Evolutionary conservation across 805 yeast genomes (phyloP).

Genomic region (Zygosaccharomyces rouxii): DNA sequence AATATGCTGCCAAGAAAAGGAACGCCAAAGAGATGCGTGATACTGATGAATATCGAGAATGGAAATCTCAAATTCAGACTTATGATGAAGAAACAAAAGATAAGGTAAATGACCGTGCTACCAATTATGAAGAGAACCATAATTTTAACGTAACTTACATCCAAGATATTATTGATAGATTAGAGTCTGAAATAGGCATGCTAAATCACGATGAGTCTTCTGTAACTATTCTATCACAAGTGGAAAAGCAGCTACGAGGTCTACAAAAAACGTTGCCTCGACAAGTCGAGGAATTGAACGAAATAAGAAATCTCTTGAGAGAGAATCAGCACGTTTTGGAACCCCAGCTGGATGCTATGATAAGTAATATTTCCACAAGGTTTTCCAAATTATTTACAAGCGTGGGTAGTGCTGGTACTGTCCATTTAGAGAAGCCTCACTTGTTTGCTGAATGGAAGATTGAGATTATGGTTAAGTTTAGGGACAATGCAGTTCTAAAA

Average conservation of each 20-base stretch:
- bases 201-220: conserved; percentile 39
- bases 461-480: conserved; percentile 77
- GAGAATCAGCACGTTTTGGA: conserved; percentile 52
- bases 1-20: conserved; percentile 30
- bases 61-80: conserved; percentile 30
- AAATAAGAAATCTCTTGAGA: conserved; percentile 37
- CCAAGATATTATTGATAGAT: conserved; percentile 38
- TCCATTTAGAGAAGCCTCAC: conserved; percentile 47
- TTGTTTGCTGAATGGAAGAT: conserved; percentile 73
- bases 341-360: conserved; percentile 50
- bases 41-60: conserved; percentile 25
- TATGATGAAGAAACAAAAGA: conserved; percentile 41
- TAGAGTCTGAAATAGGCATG: conserved; percentile 44
- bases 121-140: conserved; percentile 34
- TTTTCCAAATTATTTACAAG: conserved; percentile 63
- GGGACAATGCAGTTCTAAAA: conserved; percentile 68
- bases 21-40: conserved; percentile 26
- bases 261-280: conserved; percentile 25
- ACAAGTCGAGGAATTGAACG: conserved; percentile 19
- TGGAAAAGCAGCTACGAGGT: conserved; percentile 22
- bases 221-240: conserved; percentile 32
- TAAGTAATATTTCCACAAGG: conserved; percentile 52
- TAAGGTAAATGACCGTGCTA: conserved; percentile 40
- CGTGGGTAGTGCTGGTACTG: conserved; percentile 87
- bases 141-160: conserved; percentile 40